Conservation (phyloP, 1,284 basidiomycete species). For the Hortiboletus rubellus region DNA sequence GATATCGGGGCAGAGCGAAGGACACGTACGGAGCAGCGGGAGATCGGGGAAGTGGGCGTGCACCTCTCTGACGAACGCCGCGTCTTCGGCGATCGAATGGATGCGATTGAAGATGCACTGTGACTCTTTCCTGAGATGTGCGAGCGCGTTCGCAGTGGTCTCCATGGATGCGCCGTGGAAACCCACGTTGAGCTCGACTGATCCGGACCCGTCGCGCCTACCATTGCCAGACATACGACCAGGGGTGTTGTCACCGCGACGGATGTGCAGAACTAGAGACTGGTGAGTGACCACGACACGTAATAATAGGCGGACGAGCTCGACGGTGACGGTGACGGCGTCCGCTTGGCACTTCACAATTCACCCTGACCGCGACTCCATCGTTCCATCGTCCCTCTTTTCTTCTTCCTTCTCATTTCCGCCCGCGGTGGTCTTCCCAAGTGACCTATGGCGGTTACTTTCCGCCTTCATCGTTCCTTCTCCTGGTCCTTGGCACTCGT, state of each 20-base stretch:
- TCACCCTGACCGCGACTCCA: background rate
- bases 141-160: slow-evolving; percentile 9
- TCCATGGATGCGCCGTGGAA: background rate
- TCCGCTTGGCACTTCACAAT: background rate
- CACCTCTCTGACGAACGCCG: slow-evolving; percentile 65
- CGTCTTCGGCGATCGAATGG: slow-evolving; percentile 81
- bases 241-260: slow-evolving; percentile 10
- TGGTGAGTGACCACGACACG: slow-evolving; percentile 6
- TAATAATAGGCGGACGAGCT: slow-evolving; percentile 1
- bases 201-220: too few relatives aligned
- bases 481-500: slow-evolving; percentile 10
- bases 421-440: slow-evolving; percentile 8
- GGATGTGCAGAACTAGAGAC: background rate
- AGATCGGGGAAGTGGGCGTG: slow-evolving; percentile 54
- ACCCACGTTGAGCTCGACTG: too few relatives aligned
- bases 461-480: slow-evolving; percentile 23
- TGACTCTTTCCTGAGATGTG: slow-evolving; percentile 58
- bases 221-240: too few relatives aligned
- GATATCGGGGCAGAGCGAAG: background rate
- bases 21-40: slow-evolving; percentile 64
- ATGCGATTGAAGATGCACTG: slow-evolving; percentile 82
- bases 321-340: background rate
- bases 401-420: slow-evolving; percentile 1
- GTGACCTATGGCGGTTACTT: slow-evolving; percentile 30
- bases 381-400: slow-evolving; percentile 8